Percentiles rank a stretch among this genome's conserved stretches.
These are phyloP conservation scores for Podospora didyma DNA, from an alignment of 495 filamentous ascomycete species.

Conservation along the genomic window DNA sequence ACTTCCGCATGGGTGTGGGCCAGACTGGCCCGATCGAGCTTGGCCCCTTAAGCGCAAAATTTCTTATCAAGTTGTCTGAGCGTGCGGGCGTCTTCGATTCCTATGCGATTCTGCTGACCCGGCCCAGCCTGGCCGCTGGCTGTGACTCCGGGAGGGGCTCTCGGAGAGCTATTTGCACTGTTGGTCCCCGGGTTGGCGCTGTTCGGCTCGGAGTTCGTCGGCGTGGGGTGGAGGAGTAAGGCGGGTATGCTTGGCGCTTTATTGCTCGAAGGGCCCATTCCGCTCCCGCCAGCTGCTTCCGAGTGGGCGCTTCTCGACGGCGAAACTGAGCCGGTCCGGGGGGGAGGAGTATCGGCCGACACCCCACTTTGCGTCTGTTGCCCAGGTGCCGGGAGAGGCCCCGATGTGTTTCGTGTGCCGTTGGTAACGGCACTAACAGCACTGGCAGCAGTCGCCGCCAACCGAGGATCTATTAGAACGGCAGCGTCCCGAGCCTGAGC, in stretches of 20 bases:
- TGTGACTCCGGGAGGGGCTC: slow-evolving; percentile 4
- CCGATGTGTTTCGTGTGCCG: slow-evolving; percentile 23
- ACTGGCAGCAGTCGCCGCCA: slow-evolving; percentile 1
- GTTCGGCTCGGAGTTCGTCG: slow-evolving; percentile 34
- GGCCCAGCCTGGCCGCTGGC: neutral
- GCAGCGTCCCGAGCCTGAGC: slow-evolving; percentile 30
- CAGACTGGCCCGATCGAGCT: no score
- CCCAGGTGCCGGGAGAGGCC: slow-evolving; percentile 26
- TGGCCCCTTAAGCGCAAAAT: slow-evolving; percentile 27
- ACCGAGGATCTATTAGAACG: slow-evolving; percentile 31
- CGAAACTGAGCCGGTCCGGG: slow-evolving; percentile 27
- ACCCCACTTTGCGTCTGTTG: neutral
- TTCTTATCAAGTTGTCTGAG: slow-evolving; percentile 61
- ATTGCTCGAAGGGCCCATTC: slow-evolving; percentile 19
- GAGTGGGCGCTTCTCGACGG: slow-evolving; percentile 28
- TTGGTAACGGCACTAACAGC: slow-evolving; percentile 12
- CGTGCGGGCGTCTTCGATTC: slow-evolving; percentile 60
- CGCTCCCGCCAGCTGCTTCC: slow-evolving; percentile 2
- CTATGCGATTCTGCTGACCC: neutral
- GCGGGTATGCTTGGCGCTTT: slow-evolving; percentile 38
- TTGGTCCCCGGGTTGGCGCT: slow-evolving; percentile 34
- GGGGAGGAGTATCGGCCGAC: slow-evolving; percentile 21
- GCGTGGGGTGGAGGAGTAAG: slow-evolving; percentile 31
- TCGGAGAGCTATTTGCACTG: slow-evolving; percentile 34
- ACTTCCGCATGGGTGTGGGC: no score